Evolutionary conservation across 1,139 yeast genomes (phyloP).

Genomic region (Blastobotrys elegans): DNA sequence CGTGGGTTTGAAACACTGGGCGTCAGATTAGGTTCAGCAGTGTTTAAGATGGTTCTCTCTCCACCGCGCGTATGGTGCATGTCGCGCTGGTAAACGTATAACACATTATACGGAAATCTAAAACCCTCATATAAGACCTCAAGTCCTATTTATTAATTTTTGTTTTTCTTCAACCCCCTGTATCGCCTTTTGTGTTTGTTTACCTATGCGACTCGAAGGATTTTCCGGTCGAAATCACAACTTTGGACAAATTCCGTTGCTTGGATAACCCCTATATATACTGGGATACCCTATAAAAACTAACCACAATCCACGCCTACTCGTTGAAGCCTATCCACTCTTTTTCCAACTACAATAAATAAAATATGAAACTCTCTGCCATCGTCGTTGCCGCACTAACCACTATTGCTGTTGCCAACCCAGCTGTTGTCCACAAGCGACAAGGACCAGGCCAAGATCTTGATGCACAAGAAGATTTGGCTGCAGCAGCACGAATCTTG

Average conservation of each 20-base stretch:
- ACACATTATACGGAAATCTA: too few species aligned
- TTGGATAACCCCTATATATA: neutral
- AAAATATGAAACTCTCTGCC: neutral
- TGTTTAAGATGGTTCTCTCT: too few species aligned
- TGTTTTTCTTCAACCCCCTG: too few species aligned
- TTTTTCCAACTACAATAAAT: neutral
- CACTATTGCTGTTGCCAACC: neutral
- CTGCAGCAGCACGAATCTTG: neutral
- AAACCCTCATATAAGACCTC: too few species aligned
- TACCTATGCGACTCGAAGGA: too few species aligned
- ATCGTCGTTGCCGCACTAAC: neutral
- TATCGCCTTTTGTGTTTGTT: too few species aligned
- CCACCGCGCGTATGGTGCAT: too few species aligned
- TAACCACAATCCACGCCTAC: neutral
- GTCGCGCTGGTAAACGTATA: too few species aligned
- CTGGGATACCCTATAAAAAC: neutral
- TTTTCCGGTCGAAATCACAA: neutral
- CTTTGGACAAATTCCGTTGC: neutral
- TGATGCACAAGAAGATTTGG: slow-evolving; percentile 1
- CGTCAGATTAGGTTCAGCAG: too few species aligned
- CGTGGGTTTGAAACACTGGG: too few species aligned
- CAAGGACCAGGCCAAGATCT: slow-evolving; percentile 6
- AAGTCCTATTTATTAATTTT: too few species aligned
- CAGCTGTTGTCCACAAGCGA: neutral
- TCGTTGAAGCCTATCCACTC: too few species aligned